These are phyloP conservation scores for Monosporascus sp. DNA, from an alignment of 2,329 filamentous ascomycete genomes.

Conservation along the genomic window DNA sequence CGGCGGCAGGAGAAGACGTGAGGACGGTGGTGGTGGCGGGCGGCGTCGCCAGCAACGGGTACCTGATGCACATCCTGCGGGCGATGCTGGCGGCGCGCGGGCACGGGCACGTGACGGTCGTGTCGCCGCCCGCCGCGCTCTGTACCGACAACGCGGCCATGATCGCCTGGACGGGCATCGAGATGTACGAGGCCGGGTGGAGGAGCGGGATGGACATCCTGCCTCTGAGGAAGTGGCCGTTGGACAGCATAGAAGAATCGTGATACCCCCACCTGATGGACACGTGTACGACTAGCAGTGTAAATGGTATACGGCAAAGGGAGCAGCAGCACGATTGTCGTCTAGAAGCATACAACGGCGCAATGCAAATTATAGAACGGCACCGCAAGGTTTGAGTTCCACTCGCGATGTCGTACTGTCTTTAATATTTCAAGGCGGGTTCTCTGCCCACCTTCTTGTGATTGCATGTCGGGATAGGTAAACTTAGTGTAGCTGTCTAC, in stretches of 20 bases:
- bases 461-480: too few species aligned
- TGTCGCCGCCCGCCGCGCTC: slow-evolving; percentile 68
- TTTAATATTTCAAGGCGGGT: too few species aligned
- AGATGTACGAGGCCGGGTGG: slow-evolving; percentile 84
- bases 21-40: slow-evolving; percentile 75
- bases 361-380: too few species aligned
- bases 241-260: slow-evolving; percentile 42
- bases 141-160: slow-evolving; percentile 97
- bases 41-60: slow-evolving; percentile 83
- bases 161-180: slow-evolving; percentile 89
- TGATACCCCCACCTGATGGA: too few species aligned
- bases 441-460: too few species aligned
- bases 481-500: too few species aligned
- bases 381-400: too few species aligned
- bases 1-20: slow-evolving; percentile 25
- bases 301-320: not conserved
- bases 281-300: not conserved
- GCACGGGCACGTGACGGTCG: slow-evolving; percentile 52
- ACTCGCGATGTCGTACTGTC: too few species aligned
- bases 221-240: slow-evolving; percentile 65
- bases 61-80: slow-evolving; percentile 62
- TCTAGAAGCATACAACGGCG: too few species aligned
- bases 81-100: slow-evolving; percentile 59
- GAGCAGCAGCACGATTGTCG: too few species aligned
- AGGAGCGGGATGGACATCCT: slow-evolving; percentile 53